phyloP scores from a whole-genome alignment of 306 rosid species.

The Aeschynomene evenia region DNA sequence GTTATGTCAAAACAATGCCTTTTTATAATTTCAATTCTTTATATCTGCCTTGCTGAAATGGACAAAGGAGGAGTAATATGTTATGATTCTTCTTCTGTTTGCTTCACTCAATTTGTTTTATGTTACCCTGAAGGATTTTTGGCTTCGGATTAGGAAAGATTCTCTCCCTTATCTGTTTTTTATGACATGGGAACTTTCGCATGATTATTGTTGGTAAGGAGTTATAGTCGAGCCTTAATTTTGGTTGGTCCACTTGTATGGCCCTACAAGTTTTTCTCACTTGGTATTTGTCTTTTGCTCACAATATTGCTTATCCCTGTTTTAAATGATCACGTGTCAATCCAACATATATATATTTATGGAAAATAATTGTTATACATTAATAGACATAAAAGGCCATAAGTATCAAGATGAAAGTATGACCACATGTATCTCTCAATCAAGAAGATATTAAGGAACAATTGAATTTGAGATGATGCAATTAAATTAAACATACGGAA shows the following conservation, averaged over 20 bases:
- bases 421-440: background rate
- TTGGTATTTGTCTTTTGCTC: slow-evolving; percentile 11
- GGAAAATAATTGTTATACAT: background rate
- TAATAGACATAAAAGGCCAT: background rate
- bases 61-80: background rate
- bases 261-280: slow-evolving; percentile 31
- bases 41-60: slow-evolving; percentile 13
- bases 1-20: slow-evolving; percentile 12
- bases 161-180: background rate
- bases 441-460: background rate
- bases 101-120: slow-evolving; percentile 28
- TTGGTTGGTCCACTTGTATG: slow-evolving; percentile 48
- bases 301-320: background rate
- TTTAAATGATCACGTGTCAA: background rate
- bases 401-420: background rate
- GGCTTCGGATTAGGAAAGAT: slow-evolving; percentile 21
- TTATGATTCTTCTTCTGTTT: background rate
- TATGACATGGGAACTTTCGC: slow-evolving; percentile 18
- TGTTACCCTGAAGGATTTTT: slow-evolving; percentile 11
- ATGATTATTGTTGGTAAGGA: slow-evolving; percentile 58
- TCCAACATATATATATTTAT: background rate
- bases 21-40: background rate
- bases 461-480: background rate
- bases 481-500: slow-evolving; percentile 10
- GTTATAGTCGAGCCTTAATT: slow-evolving; percentile 19